Conservation (phyloP, 805 yeast species). For the Lachancea quebecensis region DNA sequence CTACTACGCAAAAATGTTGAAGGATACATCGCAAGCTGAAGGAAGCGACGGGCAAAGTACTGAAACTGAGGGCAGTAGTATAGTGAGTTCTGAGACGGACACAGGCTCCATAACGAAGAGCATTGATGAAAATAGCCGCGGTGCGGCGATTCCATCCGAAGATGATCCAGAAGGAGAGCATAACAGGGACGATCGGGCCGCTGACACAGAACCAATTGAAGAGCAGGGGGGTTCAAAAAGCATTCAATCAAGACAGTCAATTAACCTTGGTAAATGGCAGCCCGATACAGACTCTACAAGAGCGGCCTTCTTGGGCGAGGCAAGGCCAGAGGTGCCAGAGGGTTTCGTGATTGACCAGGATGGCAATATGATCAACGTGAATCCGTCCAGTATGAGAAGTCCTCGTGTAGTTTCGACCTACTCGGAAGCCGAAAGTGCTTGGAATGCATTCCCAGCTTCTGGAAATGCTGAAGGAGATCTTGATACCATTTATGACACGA, state of each 20-base stretch:
- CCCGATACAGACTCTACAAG: constrained; percentile 42
- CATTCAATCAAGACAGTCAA: constrained; percentile 15
- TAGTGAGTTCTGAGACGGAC: neutral
- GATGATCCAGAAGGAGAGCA: constrained; percentile 3
- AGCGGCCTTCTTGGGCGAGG: constrained; percentile 37
- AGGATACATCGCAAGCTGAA: neutral
- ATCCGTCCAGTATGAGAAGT: constrained; percentile 26
- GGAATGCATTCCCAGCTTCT: constrained; percentile 32
- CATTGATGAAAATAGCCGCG: neutral
- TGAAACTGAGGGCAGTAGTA: constrained; percentile 9
- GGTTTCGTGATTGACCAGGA: constrained; percentile 31
- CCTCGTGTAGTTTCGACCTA: constrained; percentile 26
- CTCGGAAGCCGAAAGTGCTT: constrained; percentile 30
- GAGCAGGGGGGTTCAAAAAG: too few species aligned
- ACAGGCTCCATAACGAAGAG: constrained; percentile 1
- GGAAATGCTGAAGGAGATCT: constrained; percentile 21
- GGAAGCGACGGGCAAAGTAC: neutral
- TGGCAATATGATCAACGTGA: constrained; percentile 28
- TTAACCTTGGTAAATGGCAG: constrained; percentile 50
- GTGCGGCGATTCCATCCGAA: neutral
- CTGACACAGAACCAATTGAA: constrained; percentile 3
- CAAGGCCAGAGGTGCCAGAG: constrained; percentile 29
- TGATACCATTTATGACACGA: constrained; percentile 30
- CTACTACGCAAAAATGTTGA: constrained; percentile 21
- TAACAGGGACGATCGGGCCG: constrained; percentile 2